Conservation (phyloP, 305 asterid genomes). For the Fraxinus albicans region DNA sequence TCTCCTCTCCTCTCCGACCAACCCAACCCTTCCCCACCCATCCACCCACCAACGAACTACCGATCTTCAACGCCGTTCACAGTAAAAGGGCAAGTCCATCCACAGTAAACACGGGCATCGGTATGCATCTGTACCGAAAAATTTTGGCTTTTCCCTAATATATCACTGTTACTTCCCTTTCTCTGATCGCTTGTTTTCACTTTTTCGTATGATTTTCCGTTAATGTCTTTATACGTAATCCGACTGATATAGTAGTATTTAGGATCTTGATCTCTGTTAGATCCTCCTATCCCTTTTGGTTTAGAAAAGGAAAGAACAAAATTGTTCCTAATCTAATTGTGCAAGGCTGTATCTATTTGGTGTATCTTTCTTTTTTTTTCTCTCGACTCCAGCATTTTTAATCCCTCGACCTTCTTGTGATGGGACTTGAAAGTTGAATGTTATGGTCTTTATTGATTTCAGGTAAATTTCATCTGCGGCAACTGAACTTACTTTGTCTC, state of each 20-base stretch:
- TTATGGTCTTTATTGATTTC: neutral
- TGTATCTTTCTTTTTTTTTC: neutral
- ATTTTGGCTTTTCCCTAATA: no score
- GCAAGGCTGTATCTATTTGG: constrained; percentile 6
- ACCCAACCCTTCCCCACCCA: no score
- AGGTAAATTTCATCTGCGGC: neutral
- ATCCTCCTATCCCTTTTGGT: neutral
- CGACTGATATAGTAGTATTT: constrained; percentile 16
- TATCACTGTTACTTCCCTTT: no score
- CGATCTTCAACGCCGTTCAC: no score
- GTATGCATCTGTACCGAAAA: no score
- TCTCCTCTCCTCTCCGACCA: no score
- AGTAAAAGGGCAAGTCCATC: no score
- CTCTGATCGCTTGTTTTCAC: no score
- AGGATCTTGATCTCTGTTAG: constrained; percentile 21
- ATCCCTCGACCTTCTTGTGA: neutral
- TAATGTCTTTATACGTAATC: neutral
- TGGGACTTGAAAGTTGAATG: constrained; percentile 8
- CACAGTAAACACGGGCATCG: no score
- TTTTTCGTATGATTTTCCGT: neutral
- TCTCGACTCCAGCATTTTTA: neutral
- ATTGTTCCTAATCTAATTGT: constrained; percentile 1
- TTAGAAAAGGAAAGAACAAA: neutral
- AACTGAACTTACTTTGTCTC: neutral
- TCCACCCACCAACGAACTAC: no score